Base-by-base conservation (phyloP, 1,284 basidiomycete genomes). In the Leccinum fallax region DNA sequence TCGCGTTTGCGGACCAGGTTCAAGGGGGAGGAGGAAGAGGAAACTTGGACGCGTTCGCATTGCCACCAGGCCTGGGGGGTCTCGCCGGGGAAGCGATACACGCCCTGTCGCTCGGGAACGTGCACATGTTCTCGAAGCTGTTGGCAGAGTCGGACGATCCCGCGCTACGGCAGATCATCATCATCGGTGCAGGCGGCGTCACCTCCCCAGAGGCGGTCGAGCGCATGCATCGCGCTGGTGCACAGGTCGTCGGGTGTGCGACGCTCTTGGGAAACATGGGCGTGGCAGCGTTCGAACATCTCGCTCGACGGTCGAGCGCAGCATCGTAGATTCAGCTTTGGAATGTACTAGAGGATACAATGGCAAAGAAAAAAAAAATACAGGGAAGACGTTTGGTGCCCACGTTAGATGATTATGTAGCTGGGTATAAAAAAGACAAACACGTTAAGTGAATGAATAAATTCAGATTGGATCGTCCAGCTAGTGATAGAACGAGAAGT, bases 161-260 rank as follows among this genome's bases (percentile, higher is more conserved):
- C 2, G 78, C 79, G 0, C 68, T 90, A 58, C 75, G 75, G 40
- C 69, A 77, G 4, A 83, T 93, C 59, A 76, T 76, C 56, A 76
- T 94, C 54, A 83, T 94, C 58, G 92, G 92, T 5, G 87, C 89
- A 19, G 92, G 92, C 0, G 92, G 92, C 5, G 90, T 93, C 19
- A 86, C 83, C 0, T 83, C 81, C 32, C 74, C 78, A 9, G 85
- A 78, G 16, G 87, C 84, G 1, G 84, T 79, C 5, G 70, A 75
- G 55, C 80, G 92, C 59, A 93, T 93, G 90, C 75, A 77, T 19
- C 78, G 78, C 40, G 91, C 86, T 10, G 92, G 92, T 4, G 92
- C 92, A 10, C 74, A 76, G 46, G 83, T 86, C 1, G 87, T 94
- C 13, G 92, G 83, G 7, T 87, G 87, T 71, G 92, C 92, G 19